Percentiles rank a stretch among this genome's conserved stretches.
phyloP scores from a whole-genome alignment of 2,329 filamentous ascomycete species.

The Trichoderma sp. region DNA sequence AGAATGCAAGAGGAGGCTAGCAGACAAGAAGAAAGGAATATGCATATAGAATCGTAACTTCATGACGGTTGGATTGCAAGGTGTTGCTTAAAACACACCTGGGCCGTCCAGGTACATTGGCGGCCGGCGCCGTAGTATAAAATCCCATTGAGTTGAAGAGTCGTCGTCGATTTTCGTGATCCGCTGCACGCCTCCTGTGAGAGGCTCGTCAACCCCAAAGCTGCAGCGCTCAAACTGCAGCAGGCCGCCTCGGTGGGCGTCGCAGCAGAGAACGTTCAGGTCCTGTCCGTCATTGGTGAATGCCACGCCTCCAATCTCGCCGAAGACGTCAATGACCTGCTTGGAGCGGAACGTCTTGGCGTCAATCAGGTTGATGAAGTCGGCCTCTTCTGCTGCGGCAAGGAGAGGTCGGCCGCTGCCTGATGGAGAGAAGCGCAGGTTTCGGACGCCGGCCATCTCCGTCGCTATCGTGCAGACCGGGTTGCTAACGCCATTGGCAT shows the following conservation, averaged over 20 bases:
- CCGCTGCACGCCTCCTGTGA: slow-evolving; percentile 22
- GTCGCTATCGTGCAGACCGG: slow-evolving; percentile 56
- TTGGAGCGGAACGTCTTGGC: slow-evolving; percentile 61
- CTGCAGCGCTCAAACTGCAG: slow-evolving; percentile 55
- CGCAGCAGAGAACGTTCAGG: slow-evolving; percentile 66
- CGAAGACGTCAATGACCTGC: slow-evolving; percentile 72
- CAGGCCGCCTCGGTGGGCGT: slow-evolving; percentile 63
- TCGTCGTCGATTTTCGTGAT: background rate
- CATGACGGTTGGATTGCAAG: background rate
- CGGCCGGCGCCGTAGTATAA: slow-evolving; percentile 10
- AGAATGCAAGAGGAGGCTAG: background rate
- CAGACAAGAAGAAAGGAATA: background rate
- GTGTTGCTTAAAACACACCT: slow-evolving; percentile 23
- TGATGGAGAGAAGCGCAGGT: slow-evolving; percentile 67
- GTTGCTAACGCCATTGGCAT: slow-evolving; percentile 46
- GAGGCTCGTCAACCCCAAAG: slow-evolving; percentile 27
- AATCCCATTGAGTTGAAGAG: slow-evolving; percentile 5
- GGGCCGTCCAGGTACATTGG: slow-evolving; percentile 24
- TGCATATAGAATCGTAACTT: slow-evolving; percentile 7
- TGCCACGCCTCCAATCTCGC: slow-evolving; percentile 67
- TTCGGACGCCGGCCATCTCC: slow-evolving; percentile 67
- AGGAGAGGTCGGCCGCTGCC: slow-evolving; percentile 66
- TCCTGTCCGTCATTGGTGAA: slow-evolving; percentile 66
- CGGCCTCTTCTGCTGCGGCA: slow-evolving; percentile 72
- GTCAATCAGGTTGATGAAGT: slow-evolving; percentile 69